These are phyloP conservation scores for Kodamaea kakaduensis DNA, from an alignment of 805 yeast genomes.

Conservation along the genomic window DNA sequence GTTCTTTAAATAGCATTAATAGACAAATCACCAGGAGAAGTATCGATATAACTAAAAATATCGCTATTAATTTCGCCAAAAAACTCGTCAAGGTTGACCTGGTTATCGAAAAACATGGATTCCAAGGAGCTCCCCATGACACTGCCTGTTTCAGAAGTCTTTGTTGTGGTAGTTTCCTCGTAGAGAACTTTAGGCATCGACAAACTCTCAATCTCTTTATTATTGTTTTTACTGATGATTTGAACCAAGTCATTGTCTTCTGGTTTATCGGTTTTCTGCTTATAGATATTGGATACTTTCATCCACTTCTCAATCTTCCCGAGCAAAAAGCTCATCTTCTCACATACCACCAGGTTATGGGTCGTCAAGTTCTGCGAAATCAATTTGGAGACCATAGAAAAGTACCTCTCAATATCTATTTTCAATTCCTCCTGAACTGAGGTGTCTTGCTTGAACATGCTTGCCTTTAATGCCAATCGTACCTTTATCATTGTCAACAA, in stretches of 20 bases:
- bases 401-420: slow-evolving; percentile 20
- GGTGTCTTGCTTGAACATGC: slow-evolving; percentile 12
- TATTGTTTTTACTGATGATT: slow-evolving; percentile 28
- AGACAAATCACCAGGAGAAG: neutral
- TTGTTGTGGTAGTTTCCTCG: slow-evolving; percentile 23
- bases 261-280: slow-evolving; percentile 2
- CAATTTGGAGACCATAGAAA: slow-evolving; percentile 15
- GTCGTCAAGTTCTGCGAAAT: slow-evolving; percentile 18
- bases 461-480: slow-evolving; percentile 41
- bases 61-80: slow-evolving; percentile 1
- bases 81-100: slow-evolving; percentile 1
- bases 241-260: slow-evolving; percentile 19
- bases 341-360: slow-evolving; percentile 21
- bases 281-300: slow-evolving; percentile 18
- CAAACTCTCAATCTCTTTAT: slow-evolving; percentile 29
- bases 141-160: slow-evolving; percentile 7
- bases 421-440: slow-evolving; percentile 1
- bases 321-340: slow-evolving; percentile 21
- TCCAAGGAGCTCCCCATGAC: neutral
- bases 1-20: neutral
- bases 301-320: slow-evolving; percentile 27
- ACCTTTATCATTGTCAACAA: slow-evolving; percentile 46
- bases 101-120: neutral
- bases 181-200: slow-evolving; percentile 27
- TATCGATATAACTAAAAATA: neutral